Evolutionary conservation across 108 stramenopile genomes (phyloP), one percentile per base, ranked within the genome.

Genomic region (Aureococcus anophagefferens): DNA sequence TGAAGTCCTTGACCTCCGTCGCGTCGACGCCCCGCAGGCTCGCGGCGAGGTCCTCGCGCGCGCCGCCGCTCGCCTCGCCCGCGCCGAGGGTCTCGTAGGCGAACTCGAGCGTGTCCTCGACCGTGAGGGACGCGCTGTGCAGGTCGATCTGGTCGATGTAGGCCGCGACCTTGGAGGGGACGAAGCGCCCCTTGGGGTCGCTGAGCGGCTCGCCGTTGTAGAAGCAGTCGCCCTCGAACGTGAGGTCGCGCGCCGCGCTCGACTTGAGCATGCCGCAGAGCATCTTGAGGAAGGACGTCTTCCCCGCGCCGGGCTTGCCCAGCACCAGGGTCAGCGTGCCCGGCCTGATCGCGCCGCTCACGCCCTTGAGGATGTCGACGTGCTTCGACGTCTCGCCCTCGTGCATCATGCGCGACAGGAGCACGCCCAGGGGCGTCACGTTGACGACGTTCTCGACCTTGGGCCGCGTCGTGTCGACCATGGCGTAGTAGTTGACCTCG

Each of bases 281-380:
- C 7, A 31, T 33, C 25, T 44, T 36, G 66, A 73, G 67, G 0
- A 67, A 32, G 4, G 85, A 81, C 35, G 81, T 81, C 71, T 92
- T 92, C 4, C 91, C 91, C 44, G 73, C 84, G 21, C 90, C 90
- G 14, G 93, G 94, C 28, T 89, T 83, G 33, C 90, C 90, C 15
- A 90, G 71, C 15, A 94, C 84, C 30, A 94, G 86, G 68, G 91
- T 92, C 67, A 89, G 81, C 64, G 86, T 90, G 31, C 89, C 85
- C 18, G 87, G 83, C 71, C 87, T 80, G 45, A 91, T 80, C 35
- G 63, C 51, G 28, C 86, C 81, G 71, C 84, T 88, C 33, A 91
- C 72, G 37, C 79, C 80, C 28, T 88, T 69, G 44, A 90, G 70
- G 35, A 79, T 80, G 63, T 80, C 68, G 31, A 68, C 34, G 5